A percentile compares a stretch with the other conserved stretches of the same genome.
These are phyloP conservation scores for Aureobasidium sp. DNA, from an alignment of 2,329 filamentous ascomycete species.

Conservation along the genomic window DNA sequence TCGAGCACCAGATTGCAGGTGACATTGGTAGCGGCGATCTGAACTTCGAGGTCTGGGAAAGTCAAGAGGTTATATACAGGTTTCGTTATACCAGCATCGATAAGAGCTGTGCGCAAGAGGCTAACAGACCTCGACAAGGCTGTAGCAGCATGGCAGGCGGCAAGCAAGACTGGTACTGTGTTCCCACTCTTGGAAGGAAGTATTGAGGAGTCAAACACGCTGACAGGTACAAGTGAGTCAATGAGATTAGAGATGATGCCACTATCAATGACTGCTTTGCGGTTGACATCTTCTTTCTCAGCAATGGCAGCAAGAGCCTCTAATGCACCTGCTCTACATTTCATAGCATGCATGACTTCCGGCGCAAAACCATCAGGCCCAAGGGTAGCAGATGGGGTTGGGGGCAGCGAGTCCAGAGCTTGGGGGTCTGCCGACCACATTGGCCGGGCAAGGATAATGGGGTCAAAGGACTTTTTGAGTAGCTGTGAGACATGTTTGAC, in stretches of 20 bases:
- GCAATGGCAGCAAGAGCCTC: slow-evolving; percentile 75
- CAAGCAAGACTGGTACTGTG: slow-evolving; percentile 66
- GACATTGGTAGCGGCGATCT: slow-evolving; percentile 75
- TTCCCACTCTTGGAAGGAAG: slow-evolving; percentile 57
- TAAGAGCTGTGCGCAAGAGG: slow-evolving; percentile 73
- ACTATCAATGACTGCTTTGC: slow-evolving; percentile 72
- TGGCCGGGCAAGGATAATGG: slow-evolving; percentile 39
- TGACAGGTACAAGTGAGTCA: slow-evolving; percentile 62
- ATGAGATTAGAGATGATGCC: slow-evolving; percentile 76
- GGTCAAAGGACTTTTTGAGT: slow-evolving; percentile 58
- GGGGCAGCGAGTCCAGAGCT: slow-evolving; percentile 18
- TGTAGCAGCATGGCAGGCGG: slow-evolving; percentile 73
- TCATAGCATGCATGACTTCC: slow-evolving; percentile 59
- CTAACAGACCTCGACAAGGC: slow-evolving; percentile 79
- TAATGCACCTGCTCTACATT: slow-evolving; percentile 65
- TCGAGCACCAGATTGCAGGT: slow-evolving; percentile 81
- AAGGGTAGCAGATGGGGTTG: slow-evolving; percentile 36
- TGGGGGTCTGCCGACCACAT: slow-evolving; percentile 44
- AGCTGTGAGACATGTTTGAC: slow-evolving; percentile 55
- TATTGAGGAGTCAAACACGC: background rate
- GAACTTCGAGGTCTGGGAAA: slow-evolving; percentile 67
- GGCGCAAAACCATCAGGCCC: slow-evolving; percentile 54
- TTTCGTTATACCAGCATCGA: slow-evolving; percentile 73
- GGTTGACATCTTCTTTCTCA: slow-evolving; percentile 71
- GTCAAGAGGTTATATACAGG: slow-evolving; percentile 69